Percentiles rank a stretch among this genome's conserved stretches.
Evolutionary conservation across 331 rosid genomes (phyloP).

Genomic region (Quercus tomentella): DNA sequence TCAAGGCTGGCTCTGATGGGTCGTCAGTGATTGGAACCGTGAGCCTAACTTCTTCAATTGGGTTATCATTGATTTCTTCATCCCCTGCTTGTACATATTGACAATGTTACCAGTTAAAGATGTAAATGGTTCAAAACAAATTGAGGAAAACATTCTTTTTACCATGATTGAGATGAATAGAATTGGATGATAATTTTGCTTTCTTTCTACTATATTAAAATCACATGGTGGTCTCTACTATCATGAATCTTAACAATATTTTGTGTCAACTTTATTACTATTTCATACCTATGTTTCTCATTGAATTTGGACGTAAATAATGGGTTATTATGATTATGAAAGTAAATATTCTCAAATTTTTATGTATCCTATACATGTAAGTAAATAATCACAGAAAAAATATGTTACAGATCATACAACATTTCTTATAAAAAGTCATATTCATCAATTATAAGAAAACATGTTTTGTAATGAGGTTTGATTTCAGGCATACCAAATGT

Average conservation of each 20-base stretch:
- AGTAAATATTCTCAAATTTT: no score
- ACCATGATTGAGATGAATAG: not conserved
- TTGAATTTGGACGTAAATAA: no score
- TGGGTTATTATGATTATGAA: no score
- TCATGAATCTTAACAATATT: no score
- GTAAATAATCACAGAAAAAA: no score
- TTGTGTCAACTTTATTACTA: no score
- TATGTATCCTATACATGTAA: no score
- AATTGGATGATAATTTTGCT: not conserved
- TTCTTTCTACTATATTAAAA: not conserved
- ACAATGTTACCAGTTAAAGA: not conserved
- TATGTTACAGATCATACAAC: not conserved
- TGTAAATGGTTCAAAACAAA: not conserved
- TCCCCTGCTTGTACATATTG: slow-evolving; percentile 19
- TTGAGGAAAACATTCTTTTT: no score
- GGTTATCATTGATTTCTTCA: slow-evolving; percentile 55
- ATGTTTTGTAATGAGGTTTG: not conserved
- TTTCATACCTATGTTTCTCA: no score
- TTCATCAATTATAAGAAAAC: not conserved
- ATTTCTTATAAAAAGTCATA: not conserved
- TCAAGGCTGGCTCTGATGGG: slow-evolving; percentile 54
- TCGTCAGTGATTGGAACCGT: slow-evolving; percentile 71
- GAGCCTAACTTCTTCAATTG: slow-evolving; percentile 79
- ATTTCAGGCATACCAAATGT: not conserved
- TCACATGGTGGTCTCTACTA: no score